Percentiles rank a stretch among this genome's conserved stretches.
These are phyloP conservation scores for Trypanosoma theileri DNA, from an alignment of 208 protist genomes.

Conservation along the genomic window DNA sequence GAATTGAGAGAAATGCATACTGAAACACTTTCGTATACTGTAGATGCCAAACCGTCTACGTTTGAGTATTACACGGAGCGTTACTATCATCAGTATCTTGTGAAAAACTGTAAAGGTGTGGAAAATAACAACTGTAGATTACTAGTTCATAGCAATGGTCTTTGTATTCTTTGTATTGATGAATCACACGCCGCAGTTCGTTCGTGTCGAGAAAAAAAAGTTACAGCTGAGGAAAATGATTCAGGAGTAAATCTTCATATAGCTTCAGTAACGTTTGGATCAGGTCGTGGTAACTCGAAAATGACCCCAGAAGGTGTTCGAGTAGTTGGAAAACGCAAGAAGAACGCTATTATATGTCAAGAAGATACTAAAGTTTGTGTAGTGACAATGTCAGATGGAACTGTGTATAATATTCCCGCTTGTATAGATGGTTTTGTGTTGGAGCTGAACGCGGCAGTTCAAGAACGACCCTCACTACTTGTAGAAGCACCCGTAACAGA, in stretches of 20 bases:
- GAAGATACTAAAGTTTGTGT: slow-evolving; percentile 76
- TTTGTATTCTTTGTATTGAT: slow-evolving; percentile 80
- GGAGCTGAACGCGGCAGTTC: slow-evolving; percentile 68
- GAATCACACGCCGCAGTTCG: slow-evolving; percentile 50
- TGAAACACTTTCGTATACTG: background rate
- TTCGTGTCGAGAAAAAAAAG: background rate
- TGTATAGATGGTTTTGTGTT: slow-evolving; percentile 81
- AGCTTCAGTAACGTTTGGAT: slow-evolving; percentile 41
- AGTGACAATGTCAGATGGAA: slow-evolving; percentile 50
- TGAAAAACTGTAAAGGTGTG: slow-evolving; percentile 65
- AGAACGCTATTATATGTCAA: slow-evolving; percentile 79
- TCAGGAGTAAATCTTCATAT: slow-evolving; percentile 1
- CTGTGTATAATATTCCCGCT: slow-evolving; percentile 61
- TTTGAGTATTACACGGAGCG: slow-evolving; percentile 84
- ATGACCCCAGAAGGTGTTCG: slow-evolving; percentile 48
- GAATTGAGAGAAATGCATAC: background rate
- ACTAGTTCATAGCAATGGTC: slow-evolving; percentile 85
- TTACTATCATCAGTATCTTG: slow-evolving; percentile 77
- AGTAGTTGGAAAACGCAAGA: slow-evolving; percentile 83
- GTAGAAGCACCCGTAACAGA: slow-evolving; percentile 50
- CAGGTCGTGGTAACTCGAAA: slow-evolving; percentile 45
- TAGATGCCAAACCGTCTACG: slow-evolving; percentile 26
- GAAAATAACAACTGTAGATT: slow-evolving; percentile 71
- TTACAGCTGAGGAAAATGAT: background rate
- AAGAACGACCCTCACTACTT: slow-evolving; percentile 58